Evolutionary conservation across 257 asterid species (phyloP), one percentile per base, ranked within the genome.

Genomic region (Catharanthus roseus): DNA sequence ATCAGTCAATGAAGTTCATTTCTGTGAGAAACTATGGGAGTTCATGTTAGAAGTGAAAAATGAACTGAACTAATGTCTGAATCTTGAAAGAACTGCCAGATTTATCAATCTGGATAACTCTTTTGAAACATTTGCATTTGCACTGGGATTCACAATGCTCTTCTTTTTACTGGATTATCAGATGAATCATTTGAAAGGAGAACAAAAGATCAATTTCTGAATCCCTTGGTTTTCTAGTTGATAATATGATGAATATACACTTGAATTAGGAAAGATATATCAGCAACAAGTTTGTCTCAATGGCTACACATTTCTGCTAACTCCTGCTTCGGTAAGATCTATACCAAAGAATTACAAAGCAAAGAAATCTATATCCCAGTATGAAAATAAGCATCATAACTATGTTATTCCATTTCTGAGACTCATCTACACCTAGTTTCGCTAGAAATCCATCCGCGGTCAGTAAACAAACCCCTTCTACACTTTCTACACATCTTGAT

Each of bases 361-460:
- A 85, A 6, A 82, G 15, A 69, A 82, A 68, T 73, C 96, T 85
- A 72, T 89, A 92, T 26, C 84, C 89, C 18, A 88, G 26, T 28
- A 88, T 54, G 70, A 88, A 89, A 74, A 73, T 70, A 19, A 86
- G 26, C 96, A 92, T 88, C 72, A 85, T 50, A 34, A 72, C 62
- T 28, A 92, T 41, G 77, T 92, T 88, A 24, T 29, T 74, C 95
- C 96, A 88, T 79, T 84, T 89, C 71, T 81, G 86, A 6, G 89
- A 72, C 72, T 89, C 92, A 73, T 79, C 78, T 74, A 92, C 41
- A 2, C 88, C 89, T 70, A 78, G 87, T 72, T 77, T 82, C 67
- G 24, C 53, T 82, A 90, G 64, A 57, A 90, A 83, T 42, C 71
- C 82, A 62, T 88, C 72, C 0, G 91, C 98, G 55, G 83, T 33